Evolutionary conservation across 139 green algal genomes (phyloP).

Genomic region (Bryopsis sp.): DNA sequence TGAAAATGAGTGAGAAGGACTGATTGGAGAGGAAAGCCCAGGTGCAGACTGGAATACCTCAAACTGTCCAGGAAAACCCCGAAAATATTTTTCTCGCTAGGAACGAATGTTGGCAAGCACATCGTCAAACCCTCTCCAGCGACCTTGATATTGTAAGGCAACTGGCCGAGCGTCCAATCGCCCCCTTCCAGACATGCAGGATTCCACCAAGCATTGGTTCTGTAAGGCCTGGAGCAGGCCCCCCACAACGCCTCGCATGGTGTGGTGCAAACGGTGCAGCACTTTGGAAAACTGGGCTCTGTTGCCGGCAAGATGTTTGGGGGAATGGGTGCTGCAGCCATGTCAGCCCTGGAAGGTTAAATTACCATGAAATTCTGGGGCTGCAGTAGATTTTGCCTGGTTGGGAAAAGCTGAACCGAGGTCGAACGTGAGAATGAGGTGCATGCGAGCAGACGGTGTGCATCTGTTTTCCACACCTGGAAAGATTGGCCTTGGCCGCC

Average conservation of each 20-base stretch:
- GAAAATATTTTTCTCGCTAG: background rate
- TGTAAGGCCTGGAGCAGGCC: background rate
- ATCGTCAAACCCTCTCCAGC: background rate
- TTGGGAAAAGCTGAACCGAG: too few species aligned
- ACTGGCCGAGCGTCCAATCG: background rate
- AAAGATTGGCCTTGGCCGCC: too few species aligned
- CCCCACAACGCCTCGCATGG: background rate
- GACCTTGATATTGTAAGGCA: background rate
- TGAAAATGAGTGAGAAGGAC: too few species aligned
- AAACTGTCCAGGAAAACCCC: background rate
- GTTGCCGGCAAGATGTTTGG: too few species aligned
- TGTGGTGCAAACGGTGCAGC: background rate
- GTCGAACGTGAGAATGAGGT: too few species aligned
- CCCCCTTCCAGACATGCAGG: background rate
- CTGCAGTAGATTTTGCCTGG: too few species aligned
- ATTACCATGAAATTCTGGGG: too few species aligned
- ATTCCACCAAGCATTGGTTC: constrained; percentile 3
- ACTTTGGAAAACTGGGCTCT: background rate
- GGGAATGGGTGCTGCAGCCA: too few species aligned
- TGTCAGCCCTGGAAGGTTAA: too few species aligned
- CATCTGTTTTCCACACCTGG: too few species aligned
- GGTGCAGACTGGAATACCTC: background rate
- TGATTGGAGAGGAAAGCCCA: too few species aligned
- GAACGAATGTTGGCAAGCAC: background rate
- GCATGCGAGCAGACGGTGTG: too few species aligned